Evolutionary conservation across 2,329 filamentous ascomycete species (phyloP).

Genomic region (Pochonia chlamydosporia): DNA sequence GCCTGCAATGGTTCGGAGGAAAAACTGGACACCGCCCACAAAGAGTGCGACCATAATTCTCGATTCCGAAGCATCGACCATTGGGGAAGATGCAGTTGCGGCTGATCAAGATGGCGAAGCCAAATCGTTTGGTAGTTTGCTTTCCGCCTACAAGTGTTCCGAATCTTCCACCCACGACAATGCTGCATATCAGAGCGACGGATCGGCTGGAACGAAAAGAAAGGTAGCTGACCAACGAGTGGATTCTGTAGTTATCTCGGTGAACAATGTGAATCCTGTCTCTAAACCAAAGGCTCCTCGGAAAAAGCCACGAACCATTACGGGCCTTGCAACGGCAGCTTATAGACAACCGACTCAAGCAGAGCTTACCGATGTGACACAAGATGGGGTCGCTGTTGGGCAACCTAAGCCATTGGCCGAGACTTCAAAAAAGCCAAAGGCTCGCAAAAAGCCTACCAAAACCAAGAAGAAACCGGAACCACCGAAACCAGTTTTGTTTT

Average conservation of each 20-base stretch:
- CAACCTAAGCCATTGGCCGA: background rate
- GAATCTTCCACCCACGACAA: constrained; percentile 11
- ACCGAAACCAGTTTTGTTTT: constrained; percentile 52
- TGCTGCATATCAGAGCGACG: constrained; percentile 1
- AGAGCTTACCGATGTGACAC: constrained; percentile 15
- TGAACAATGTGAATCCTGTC: constrained; percentile 21
- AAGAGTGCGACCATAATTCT: constrained; percentile 25
- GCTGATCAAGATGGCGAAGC: constrained; percentile 9
- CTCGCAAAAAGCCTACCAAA: constrained; percentile 24
- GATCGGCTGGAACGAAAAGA: background rate
- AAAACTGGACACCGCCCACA: constrained; percentile 64
- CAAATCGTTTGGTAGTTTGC: constrained; percentile 37
- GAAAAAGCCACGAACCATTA: constrained; percentile 73
- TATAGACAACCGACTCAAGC: constrained; percentile 40
- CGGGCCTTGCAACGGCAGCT: constrained; percentile 67
- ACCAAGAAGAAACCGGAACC: constrained; percentile 34
- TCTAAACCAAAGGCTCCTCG: constrained; percentile 49
- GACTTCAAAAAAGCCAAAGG: constrained; percentile 22
- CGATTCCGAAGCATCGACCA: constrained; percentile 24
- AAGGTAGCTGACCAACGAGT: constrained; percentile 2
- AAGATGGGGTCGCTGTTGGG: background rate
- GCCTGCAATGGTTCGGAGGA: constrained; percentile 48
- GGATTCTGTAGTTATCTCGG: constrained; percentile 1
- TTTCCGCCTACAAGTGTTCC: constrained; percentile 35
- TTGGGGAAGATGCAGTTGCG: constrained; percentile 9